These are phyloP conservation scores for Pichia nanzhaoensis DNA, from an alignment of 805 yeast genomes.

Conservation along the genomic window DNA sequence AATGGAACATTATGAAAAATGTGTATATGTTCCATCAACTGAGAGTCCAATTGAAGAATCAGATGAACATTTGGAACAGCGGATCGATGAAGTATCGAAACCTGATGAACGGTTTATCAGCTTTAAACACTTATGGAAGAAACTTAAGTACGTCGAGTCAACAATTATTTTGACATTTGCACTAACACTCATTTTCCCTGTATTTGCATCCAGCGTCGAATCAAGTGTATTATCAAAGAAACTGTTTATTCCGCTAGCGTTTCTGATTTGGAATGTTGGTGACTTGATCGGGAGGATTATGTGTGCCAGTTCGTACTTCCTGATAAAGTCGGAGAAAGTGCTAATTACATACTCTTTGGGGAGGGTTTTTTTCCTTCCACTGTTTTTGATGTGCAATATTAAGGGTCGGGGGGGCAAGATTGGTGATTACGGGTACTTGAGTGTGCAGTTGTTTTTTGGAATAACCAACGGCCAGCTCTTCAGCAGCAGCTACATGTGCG, in stretches of 20 bases:
- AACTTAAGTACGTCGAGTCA: conserved; percentile 55
- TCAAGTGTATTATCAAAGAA: conserved; percentile 36
- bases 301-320: conserved; percentile 45
- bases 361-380: conserved; percentile 59
- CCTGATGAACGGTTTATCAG: conserved; percentile 41
- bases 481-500: conserved; percentile 56
- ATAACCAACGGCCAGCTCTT: conserved; percentile 81
- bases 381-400: conserved; percentile 63
- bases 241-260: conserved; percentile 64
- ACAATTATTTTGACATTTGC: conserved; percentile 71
- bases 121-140: conserved; percentile 51
- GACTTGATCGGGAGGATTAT: conserved; percentile 72
- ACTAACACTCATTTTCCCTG: conserved; percentile 77
- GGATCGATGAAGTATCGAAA: conserved; percentile 2
- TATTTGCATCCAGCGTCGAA: conserved; percentile 70
- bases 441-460: conserved; percentile 74
- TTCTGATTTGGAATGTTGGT: conserved; percentile 83
- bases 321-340: conserved; percentile 36
- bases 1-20: conserved; percentile 20
- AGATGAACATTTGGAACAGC: background rate
- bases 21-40: conserved; percentile 10
- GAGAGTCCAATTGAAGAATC: conserved; percentile 3
- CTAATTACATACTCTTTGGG: conserved; percentile 49
- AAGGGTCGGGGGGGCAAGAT: conserved; percentile 31
- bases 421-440: conserved; percentile 62